Base-by-base conservation (phyloP, 169 alveolate species). In the Plasmodium malariae region DNA sequence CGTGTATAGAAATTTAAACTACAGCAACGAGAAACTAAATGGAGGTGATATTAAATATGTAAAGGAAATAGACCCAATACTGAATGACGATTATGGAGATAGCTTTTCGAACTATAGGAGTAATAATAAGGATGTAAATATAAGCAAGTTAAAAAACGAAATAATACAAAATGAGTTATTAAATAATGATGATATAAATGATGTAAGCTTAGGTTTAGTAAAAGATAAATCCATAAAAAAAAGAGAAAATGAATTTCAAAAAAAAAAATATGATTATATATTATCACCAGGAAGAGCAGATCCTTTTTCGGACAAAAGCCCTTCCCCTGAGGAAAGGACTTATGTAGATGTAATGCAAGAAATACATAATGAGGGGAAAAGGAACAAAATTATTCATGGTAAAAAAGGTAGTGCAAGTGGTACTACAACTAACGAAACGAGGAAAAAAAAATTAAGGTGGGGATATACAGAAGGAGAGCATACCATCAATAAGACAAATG, bases 201-300 rank as follows among this genome's bases (percentile, higher is more conserved):
- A 76, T 48, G 11, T 62, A 12, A 17, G 45, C n/a, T 54, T 76
- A 3, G 89, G 89, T 4, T 32, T 76, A 17, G 54, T 62, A 40
- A 93, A 93, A 60, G 89, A 88, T 21, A 93, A 92, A 63, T 78
- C 94, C 0, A 89, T 93, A 2, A 85, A 40, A 40, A 92, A 65
- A 34, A 54, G 96, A 1, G 96, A 93, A 55, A 93, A 93, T 74
- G 89, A 83, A 24, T 93, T 92, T 60, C 70, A 93, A 26, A 68
- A 88, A 60, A 94, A 89, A 67, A 88, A 94, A 17, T 69, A 92
- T 43, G 90, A 87, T 14, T 80, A 90, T 26, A 87, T 89, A 59
- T 91, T 96, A 14, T 96, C 98, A 1, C 98, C 98, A 0, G 97
- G 92, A 74, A 70, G 98, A 11, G 94, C 89, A 21, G 98, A 96